These are phyloP conservation scores for Epichloe sp. DNA, from an alignment of 2,329 filamentous ascomycete species.

Conservation along the genomic window DNA sequence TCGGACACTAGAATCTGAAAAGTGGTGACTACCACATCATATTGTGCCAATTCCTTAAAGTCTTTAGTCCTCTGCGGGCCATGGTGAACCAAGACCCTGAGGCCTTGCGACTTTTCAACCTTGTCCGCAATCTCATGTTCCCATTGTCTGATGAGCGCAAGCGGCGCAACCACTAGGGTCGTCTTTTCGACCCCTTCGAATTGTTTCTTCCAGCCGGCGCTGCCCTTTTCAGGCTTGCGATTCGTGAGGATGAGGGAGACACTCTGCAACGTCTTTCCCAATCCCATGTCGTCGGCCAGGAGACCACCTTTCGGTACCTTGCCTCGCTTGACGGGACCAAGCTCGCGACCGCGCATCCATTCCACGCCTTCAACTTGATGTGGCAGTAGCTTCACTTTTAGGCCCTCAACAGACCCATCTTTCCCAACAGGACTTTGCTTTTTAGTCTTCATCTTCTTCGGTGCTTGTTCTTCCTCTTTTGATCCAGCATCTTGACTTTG, in stretches of 20 bases:
- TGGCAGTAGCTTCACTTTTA: constrained; percentile 77
- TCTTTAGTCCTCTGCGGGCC: constrained; percentile 74
- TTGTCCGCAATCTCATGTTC: constrained; percentile 83
- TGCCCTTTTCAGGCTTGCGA: constrained; percentile 47
- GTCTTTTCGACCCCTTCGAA: constrained; percentile 57
- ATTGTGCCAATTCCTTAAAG: constrained; percentile 61
- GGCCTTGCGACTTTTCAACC: constrained; percentile 51
- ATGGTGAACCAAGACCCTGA: constrained; percentile 84
- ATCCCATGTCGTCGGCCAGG: constrained; percentile 91
- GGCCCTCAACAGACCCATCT: constrained; percentile 53
- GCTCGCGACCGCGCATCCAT: constrained; percentile 92
- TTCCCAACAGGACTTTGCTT: constrained; percentile 18
- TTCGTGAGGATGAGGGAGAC: constrained; percentile 81
- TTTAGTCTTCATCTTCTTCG: constrained; percentile 12
- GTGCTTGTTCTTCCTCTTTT: background rate
- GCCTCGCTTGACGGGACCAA: constrained; percentile 70
- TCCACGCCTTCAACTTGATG: constrained; percentile 89
- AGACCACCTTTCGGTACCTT: constrained; percentile 83
- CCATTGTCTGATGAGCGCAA: constrained; percentile 95
- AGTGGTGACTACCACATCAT: constrained; percentile 93
- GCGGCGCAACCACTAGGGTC: constrained; percentile 82
- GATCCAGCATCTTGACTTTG: constrained; percentile 11
- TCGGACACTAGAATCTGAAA: constrained; percentile 94
- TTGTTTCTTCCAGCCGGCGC: constrained; percentile 53
- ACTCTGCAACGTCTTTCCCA: constrained; percentile 92